Percentiles rank a stretch among this genome's conserved stretches.
These are phyloP conservation scores for Huntiella bhutanensis DNA, from an alignment of 2,329 filamentous ascomycete genomes.

Conservation along the genomic window DNA sequence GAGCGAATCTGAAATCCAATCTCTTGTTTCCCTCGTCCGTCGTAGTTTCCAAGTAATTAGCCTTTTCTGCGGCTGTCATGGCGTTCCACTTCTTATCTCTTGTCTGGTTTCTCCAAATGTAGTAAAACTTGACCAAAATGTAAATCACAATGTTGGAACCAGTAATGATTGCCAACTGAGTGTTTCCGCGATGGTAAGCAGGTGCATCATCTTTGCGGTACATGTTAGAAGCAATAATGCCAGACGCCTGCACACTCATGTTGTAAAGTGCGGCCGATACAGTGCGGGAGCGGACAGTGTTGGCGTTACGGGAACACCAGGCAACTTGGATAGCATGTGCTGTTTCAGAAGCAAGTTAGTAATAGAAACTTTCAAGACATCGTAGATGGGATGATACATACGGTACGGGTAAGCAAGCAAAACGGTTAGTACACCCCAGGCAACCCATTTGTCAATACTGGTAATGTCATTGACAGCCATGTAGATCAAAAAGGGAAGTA, in stretches of 20 bases:
- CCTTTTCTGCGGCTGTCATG: constrained; percentile 24
- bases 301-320: constrained; percentile 37
- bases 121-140: constrained; percentile 31
- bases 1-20: constrained; percentile 25
- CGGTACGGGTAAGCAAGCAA: constrained; percentile 20
- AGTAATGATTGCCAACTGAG: constrained; percentile 27
- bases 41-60: constrained; percentile 20
- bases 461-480: constrained; percentile 19
- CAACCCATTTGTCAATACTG: constrained; percentile 18
- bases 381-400: constrained; percentile 8
- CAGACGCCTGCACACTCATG: constrained; percentile 20
- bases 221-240: constrained; percentile 20
- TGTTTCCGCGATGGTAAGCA: constrained; percentile 26
- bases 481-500: constrained; percentile 31
- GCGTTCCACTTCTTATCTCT: constrained; percentile 26
- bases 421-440: constrained; percentile 19
- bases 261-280: constrained; percentile 41
- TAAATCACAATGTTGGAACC: constrained; percentile 30
- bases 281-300: constrained; percentile 37
- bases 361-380: not conserved
- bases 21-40: constrained; percentile 26
- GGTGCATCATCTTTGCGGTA: constrained; percentile 23
- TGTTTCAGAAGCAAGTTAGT: constrained; percentile 12
- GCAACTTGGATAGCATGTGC: constrained; percentile 36
- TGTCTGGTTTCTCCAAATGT: constrained; percentile 27